Base-by-base conservation (phyloP, 164 flowering plant species). In the Berberis thunbergii region DNA sequence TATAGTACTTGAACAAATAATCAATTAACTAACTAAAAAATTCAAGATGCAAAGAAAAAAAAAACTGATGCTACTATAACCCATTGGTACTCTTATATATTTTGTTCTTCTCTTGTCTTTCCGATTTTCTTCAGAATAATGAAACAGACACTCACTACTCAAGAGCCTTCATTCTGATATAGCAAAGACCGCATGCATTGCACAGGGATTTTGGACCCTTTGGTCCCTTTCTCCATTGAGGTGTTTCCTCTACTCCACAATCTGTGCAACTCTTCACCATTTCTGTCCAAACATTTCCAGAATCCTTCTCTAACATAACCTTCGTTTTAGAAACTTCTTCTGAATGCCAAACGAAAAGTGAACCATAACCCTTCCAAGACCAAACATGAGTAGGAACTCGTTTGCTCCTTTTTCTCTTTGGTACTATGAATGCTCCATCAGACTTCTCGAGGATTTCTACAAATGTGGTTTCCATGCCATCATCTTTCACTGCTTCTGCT, bases 201-300 rank as follows among this genome's bases (percentile, higher is more conserved):
- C 76, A 73, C 2, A 73, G 62, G 0, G 73, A 66, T 26, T 69
- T 73, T 0, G 76, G 70, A 2, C 76, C 76, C 54, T 38, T 2
- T 2, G 76, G 73, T 2, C 76, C 76, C 43, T 7, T 42, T 46
- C 76, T 50, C 76, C 76, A 73, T 43, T 69, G 76, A 7, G 76
- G 73, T 42, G 76, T 73, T 49, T 63, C 54, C 49, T 69, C 64
- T 1, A 45, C 40, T 1, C 13, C 44, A 61, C 75, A 73, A 41
- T 73, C 72, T 12, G 11, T 52, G 54, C 54, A 52, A 52, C 8
- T 52, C 54, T 26, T 52, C n/a, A 4, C 38, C 40, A 7, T 52
- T 3, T 52, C 3, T 52, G 54, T 11, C n/a, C 9, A 52, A 7
- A 46, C 49, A 26, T 46, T 8, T 46, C 13, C 38, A 26, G n/a